Base-by-base conservation (phyloP, 164 flowering plant genomes). In the Vitis rupestris region DNA sequence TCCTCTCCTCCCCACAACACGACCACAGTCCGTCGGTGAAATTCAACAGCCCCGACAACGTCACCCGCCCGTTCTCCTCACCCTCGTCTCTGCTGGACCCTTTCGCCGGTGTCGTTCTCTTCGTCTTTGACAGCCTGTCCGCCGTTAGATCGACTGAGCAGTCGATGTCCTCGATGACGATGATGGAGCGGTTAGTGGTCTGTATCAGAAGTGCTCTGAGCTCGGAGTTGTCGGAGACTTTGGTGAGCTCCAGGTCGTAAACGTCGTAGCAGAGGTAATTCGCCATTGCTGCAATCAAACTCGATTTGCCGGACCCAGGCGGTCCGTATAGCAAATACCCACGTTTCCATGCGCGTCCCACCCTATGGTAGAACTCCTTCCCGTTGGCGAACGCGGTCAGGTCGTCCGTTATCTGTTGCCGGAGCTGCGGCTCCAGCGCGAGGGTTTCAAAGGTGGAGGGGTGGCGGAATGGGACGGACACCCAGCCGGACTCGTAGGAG, bases 21-120 rank as follows among this genome's bases (percentile, higher is more conserved):
- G 94, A 89, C 94, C 91, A 89, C 56, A 90, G 74, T 17, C 94
- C 94, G 64, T 87, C 91, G 0, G 86, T 82, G 76, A 86, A 89
- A 58, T 87, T 87, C 47, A 89, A 67, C 27, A 89, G 73, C 19
- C 90, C 91, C 1, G 94, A 86, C 3, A 87, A 68, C 2, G 89
- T 86, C 14, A 90, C 87, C 55, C 83, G 72, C 1, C 86, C 83
- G 10, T 16, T 72, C 12, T 83, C 83, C 1, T 80, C 85, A 2
- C 63, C 78, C 0, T 49, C 75, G 2, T 60, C 70, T 9, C 10
- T 69, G 8, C 59, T 59, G 8, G 50, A 17, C 19, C 48, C 27
- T 12, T 63, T 8, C n/a, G 14, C 27, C 63, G 31, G 3, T 6
- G 56, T 2, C 17, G 55, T 29, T 31, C 50, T 70, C 50, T 27